Evolutionary conservation across 1,139 yeast species (phyloP).

Genomic region (Entelexis paramagnoliae): DNA sequence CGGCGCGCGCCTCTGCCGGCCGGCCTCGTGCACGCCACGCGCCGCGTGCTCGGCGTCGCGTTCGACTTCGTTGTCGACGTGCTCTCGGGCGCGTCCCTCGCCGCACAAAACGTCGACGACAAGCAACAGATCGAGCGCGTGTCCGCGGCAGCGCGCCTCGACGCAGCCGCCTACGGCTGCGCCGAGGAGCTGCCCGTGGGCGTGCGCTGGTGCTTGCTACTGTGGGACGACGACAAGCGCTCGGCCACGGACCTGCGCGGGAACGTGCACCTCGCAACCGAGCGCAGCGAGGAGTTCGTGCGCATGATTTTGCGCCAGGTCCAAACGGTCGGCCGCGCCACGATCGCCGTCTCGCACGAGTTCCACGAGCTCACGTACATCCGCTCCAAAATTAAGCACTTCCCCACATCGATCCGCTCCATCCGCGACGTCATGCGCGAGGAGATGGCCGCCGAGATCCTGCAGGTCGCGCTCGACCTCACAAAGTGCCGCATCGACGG

Average conservation of each 20-base stretch:
- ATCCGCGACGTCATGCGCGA: constrained; percentile 66
- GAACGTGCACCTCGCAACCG: constrained; percentile 53
- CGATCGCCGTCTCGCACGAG: constrained; percentile 49
- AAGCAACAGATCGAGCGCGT: constrained; percentile 1
- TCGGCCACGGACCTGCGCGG: constrained; percentile 67
- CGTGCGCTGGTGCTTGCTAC: constrained; percentile 43
- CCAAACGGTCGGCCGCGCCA: constrained; percentile 58
- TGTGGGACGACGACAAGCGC: constrained; percentile 72
- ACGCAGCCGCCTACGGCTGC: constrained; percentile 34
- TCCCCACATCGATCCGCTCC: constrained; percentile 57
- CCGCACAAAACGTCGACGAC: constrained; percentile 30
- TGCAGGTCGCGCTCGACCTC: constrained; percentile 54
- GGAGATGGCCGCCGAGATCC: constrained; percentile 66
- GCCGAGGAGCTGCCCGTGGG: not conserved
- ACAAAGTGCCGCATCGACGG: constrained; percentile 44
- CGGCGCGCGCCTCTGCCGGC: constrained; percentile 27
- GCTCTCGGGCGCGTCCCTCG: constrained; percentile 35
- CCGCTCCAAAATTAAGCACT: constrained; percentile 51
- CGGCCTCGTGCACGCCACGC: constrained; percentile 13
- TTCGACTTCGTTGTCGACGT: constrained; percentile 74
- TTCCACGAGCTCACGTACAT: constrained; percentile 43
- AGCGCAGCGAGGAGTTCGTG: constrained; percentile 58
- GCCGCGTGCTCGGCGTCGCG: constrained; percentile 33
- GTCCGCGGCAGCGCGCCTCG: constrained; percentile 30
- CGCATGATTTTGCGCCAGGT: constrained; percentile 60